These are phyloP conservation scores for Solanum tacnaense DNA, from an alignment of 257 asterid species.

Conservation along the genomic window DNA sequence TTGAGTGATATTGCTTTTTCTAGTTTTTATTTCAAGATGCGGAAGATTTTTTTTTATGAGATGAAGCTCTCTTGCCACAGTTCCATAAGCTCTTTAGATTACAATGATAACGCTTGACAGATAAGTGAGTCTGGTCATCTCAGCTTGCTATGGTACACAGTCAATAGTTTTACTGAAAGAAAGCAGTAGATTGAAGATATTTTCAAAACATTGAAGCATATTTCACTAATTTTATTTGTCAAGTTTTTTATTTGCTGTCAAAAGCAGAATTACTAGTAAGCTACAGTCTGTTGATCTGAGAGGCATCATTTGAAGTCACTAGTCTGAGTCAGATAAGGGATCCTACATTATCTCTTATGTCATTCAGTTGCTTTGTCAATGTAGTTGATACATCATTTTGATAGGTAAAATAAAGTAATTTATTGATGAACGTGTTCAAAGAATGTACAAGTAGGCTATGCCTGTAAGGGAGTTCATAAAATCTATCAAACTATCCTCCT, in stretches of 20 bases:
- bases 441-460: neutral
- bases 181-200: neutral
- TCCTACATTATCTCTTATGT: neutral
- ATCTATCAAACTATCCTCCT: neutral
- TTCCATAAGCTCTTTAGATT: neutral
- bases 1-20: neutral
- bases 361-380: neutral
- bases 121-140: neutral
- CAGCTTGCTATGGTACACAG: neutral
- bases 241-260: neutral
- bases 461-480: neutral
- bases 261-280: neutral
- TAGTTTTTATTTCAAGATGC: neutral
- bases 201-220: neutral
- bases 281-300: neutral
- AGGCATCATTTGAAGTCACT: neutral
- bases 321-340: neutral
- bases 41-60: neutral
- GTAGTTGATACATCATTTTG: neutral
- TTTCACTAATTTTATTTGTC: neutral
- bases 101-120: neutral
- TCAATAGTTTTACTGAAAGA: neutral
- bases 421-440: neutral
- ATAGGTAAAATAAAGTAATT: neutral
- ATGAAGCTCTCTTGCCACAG: neutral